Evolutionary conservation across 352 stramenopile species (phyloP).

Genomic region (Phytophthora palmivora): DNA sequence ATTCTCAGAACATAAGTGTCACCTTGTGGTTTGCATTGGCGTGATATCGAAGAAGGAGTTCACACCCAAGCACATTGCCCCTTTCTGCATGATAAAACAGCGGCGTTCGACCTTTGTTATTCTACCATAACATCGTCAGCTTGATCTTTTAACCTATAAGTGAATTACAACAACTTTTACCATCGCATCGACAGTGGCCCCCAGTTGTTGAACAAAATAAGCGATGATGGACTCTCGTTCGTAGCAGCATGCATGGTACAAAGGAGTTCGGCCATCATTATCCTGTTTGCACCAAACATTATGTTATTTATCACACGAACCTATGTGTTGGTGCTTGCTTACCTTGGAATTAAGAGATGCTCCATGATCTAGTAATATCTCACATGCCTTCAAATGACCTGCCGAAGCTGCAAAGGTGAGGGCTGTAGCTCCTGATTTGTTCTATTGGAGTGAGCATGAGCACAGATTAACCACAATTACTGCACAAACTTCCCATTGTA

Average conservation of each 20-base stretch:
- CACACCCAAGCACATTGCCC: constrained; percentile 51
- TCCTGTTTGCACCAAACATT: constrained; percentile 39
- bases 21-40: constrained; percentile 53
- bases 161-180: constrained; percentile 11
- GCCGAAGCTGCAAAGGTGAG: constrained; percentile 37
- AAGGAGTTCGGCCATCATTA: constrained; percentile 47
- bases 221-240: constrained; percentile 48
- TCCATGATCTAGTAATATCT: constrained; percentile 44
- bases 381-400: constrained; percentile 39
- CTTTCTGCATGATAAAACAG: constrained; percentile 57
- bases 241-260: constrained; percentile 53
- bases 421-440: constrained; percentile 39
- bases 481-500: background rate
- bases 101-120: constrained; percentile 50
- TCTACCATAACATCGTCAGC: constrained; percentile 23
- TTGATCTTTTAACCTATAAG: background rate
- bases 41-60: constrained; percentile 46
- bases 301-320: background rate
- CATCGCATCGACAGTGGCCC: constrained; percentile 32
- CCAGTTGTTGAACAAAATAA: constrained; percentile 43
- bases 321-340: background rate
- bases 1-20: background rate
- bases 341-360: constrained; percentile 48
- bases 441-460: constrained; percentile 10
- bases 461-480: background rate